phyloP scores from a whole-genome alignment of 805 yeast species.

The Kazachstania psychrophila region DNA sequence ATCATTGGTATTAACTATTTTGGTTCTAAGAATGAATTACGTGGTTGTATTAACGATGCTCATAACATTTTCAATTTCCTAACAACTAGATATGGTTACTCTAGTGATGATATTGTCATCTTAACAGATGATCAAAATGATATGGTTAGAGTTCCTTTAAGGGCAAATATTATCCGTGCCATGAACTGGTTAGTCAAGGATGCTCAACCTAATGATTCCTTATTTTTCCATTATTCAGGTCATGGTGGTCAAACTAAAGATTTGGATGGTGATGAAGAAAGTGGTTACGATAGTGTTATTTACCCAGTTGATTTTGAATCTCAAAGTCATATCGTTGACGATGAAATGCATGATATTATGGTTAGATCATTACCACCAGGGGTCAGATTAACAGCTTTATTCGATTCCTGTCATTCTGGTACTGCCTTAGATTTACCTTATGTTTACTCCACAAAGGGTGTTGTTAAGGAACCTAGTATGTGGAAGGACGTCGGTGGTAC shows the following conservation, averaged over 20 bases:
- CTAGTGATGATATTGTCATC: slow-evolving; percentile 47
- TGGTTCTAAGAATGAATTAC: slow-evolving; percentile 49
- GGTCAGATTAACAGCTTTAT: slow-evolving; percentile 66
- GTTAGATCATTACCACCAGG: slow-evolving; percentile 65
- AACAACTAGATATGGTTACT: slow-evolving; percentile 38
- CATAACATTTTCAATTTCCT: slow-evolving; percentile 42
- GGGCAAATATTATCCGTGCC: slow-evolving; percentile 62
- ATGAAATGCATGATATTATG: slow-evolving; percentile 60
- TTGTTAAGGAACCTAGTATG: slow-evolving; percentile 69
- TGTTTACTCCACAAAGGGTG: slow-evolving; percentile 74
- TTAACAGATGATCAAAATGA: slow-evolving; percentile 48
- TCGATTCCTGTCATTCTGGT: slow-evolving; percentile 84
- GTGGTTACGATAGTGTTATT: slow-evolving; percentile 62
- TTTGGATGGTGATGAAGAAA: slow-evolving; percentile 64
- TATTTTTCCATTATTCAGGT: slow-evolving; percentile 78
- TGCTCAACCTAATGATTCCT: slow-evolving; percentile 67
- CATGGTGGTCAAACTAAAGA: slow-evolving; percentile 76
- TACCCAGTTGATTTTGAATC: slow-evolving; percentile 65
- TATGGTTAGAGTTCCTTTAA: slow-evolving; percentile 47
- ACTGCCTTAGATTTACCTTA: slow-evolving; percentile 74
- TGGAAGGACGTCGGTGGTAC: slow-evolving; percentile 68
- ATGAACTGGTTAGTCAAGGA: slow-evolving; percentile 73
- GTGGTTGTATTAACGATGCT: slow-evolving; percentile 79
- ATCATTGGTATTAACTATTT: slow-evolving; percentile 71
- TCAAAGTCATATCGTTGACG: slow-evolving; percentile 65